Evolutionary conservation across 805 yeast genomes (phyloP).

Genomic region (Cyberlindnera euphorbiae): DNA sequence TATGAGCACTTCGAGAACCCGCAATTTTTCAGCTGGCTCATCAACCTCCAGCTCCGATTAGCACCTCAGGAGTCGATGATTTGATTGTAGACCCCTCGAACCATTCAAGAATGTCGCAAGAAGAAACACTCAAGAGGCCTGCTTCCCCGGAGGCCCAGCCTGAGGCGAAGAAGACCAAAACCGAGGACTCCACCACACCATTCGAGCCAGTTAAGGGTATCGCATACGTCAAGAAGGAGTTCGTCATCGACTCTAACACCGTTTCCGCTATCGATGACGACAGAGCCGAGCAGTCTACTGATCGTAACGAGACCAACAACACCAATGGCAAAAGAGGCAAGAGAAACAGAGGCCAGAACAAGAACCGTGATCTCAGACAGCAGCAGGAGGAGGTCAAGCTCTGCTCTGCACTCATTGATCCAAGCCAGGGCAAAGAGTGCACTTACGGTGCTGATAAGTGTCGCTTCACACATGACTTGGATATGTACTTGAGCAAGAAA

Average conservation of each 20-base stretch:
- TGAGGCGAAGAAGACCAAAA: constrained; percentile 15
- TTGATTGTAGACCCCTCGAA: too few species aligned
- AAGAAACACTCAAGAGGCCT: constrained; percentile 19
- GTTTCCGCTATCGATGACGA: constrained; percentile 35
- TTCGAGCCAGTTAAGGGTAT: constrained; percentile 44
- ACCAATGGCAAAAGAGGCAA: constrained; percentile 39
- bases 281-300: constrained; percentile 27
- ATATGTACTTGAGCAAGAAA: constrained; percentile 57
- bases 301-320: constrained; percentile 5
- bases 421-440: constrained; percentile 43
- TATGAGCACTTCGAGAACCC: constrained; percentile 1
- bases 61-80: too few species aligned
- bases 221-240: constrained; percentile 76
- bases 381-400: constrained; percentile 56
- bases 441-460: constrained; percentile 68
- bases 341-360: constrained; percentile 76
- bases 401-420: constrained; percentile 62
- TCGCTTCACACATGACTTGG: constrained; percentile 71
- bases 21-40: constrained; percentile 2
- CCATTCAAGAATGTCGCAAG: constrained; percentile 7
- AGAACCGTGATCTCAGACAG: constrained; percentile 72
- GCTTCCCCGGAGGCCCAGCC: constrained; percentile 12
- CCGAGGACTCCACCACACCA: constrained; percentile 3
- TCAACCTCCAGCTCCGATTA: too few species aligned
- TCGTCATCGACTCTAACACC: constrained; percentile 34